phyloP scores from a whole-genome alignment of 2,329 filamentous ascomycete species.

The Trichoderma arundinaceum region DNA sequence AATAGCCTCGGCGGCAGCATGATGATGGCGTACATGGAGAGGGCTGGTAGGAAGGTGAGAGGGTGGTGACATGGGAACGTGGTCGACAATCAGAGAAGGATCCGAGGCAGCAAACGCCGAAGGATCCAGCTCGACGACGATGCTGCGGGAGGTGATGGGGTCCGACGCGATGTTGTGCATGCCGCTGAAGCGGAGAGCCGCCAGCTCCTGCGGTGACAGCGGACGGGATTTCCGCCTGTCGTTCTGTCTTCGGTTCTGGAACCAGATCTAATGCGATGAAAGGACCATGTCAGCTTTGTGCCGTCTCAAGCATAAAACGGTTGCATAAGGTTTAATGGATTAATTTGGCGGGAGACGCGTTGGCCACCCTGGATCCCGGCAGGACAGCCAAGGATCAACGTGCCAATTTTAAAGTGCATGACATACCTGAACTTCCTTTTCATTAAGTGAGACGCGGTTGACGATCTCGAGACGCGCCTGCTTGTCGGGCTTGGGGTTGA shows the following conservation, averaged over 20 bases:
- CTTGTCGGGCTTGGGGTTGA: conserved; percentile 91
- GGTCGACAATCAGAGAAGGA: conserved; percentile 38
- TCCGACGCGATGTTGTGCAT: conserved; percentile 59
- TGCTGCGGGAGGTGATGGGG: conserved; percentile 42
- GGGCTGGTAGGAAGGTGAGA: conserved; percentile 38
- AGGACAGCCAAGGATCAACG: background rate
- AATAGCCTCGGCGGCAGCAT: conserved; percentile 37
- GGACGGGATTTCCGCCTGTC: conserved; percentile 88
- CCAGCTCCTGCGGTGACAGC: conserved; percentile 77
- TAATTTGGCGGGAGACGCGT: conserved; percentile 18
- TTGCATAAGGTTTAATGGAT: conserved; percentile 27
- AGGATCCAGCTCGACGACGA: conserved; percentile 40
- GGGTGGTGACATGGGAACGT: conserved; percentile 37
- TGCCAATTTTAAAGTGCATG: conserved; percentile 11
- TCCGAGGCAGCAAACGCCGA: conserved; percentile 39
- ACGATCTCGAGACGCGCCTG: conserved; percentile 83
- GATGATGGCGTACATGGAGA: conserved; percentile 34
- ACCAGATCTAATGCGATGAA: conserved; percentile 77
- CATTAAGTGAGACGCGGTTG: conserved; percentile 81
- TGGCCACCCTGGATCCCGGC: conserved; percentile 18
- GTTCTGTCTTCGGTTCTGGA: conserved; percentile 93
- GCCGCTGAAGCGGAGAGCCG: conserved; percentile 61
- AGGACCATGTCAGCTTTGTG: conserved; percentile 26
- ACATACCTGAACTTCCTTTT: conserved; percentile 95
- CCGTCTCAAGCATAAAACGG: conserved; percentile 14